Evolutionary conservation across 768 basidiomycete genomes (phyloP).

Genomic region (Cantharellus cinnabarinus): DNA sequence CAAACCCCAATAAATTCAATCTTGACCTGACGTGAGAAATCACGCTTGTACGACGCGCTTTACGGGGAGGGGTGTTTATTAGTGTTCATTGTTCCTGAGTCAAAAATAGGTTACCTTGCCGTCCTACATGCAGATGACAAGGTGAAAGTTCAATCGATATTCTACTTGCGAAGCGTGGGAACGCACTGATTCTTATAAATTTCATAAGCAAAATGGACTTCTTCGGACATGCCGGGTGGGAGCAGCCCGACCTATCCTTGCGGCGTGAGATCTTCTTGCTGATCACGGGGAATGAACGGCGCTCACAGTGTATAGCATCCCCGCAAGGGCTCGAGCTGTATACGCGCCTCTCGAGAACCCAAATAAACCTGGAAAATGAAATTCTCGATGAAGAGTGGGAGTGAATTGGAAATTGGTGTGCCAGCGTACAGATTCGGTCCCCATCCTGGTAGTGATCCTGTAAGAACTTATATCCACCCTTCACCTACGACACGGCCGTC

Average conservation of each 20-base stretch:
- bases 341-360: slow-evolving; percentile 16
- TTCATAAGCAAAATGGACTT: slow-evolving; percentile 7
- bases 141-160: no score
- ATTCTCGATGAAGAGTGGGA: no score
- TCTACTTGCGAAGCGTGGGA: background rate
- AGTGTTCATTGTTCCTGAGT: background rate
- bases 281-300: background rate
- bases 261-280: background rate
- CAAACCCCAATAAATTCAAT: slow-evolving; percentile 13
- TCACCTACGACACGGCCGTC: background rate
- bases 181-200: background rate
- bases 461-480: slow-evolving; percentile 5
- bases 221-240: slow-evolving; percentile 8
- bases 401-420: background rate
- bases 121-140: background rate
- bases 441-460: slow-evolving; percentile 8
- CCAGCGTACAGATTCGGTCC: slow-evolving; percentile 15
- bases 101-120: background rate
- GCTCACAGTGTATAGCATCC: slow-evolving; percentile 33
- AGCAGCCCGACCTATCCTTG: slow-evolving; percentile 16
- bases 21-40: slow-evolving; percentile 8
- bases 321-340: slow-evolving; percentile 12
- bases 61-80: background rate
- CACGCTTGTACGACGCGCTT: slow-evolving; percentile 10
- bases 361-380: slow-evolving; percentile 8